These are phyloP conservation scores for Luffa acutangula DNA, from an alignment of 306 rosid species.

Conservation along the genomic window DNA sequence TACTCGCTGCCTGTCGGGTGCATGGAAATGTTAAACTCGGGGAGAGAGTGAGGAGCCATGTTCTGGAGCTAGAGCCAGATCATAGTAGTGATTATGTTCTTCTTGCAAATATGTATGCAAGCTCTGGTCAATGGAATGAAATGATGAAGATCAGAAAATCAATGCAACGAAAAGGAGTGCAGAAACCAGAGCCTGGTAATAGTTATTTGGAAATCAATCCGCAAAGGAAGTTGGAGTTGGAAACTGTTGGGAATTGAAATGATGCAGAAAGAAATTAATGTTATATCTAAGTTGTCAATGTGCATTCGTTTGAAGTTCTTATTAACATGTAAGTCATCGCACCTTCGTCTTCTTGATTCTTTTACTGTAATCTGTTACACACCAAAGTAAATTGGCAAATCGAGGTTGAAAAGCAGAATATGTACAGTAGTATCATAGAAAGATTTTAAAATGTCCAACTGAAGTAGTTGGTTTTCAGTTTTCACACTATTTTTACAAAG, in stretches of 20 bases:
- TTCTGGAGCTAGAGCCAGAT: constrained; percentile 45
- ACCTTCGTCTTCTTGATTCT: not conserved
- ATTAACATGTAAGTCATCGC: not conserved
- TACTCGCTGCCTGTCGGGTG: constrained; percentile 51
- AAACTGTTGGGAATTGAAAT: not conserved
- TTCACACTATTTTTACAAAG: not conserved
- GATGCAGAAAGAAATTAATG: not conserved
- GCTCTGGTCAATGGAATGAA: constrained; percentile 46
- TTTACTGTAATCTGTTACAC: not conserved
- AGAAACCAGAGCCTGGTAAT: constrained; percentile 48
- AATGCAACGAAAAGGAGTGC: constrained; percentile 31
- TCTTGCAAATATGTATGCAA: constrained; percentile 63
- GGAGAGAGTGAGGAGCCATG: constrained; percentile 48
- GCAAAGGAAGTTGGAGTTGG: not conserved
- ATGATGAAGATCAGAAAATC: constrained; percentile 38
- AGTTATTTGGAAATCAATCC: constrained; percentile 30
- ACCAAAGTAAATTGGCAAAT: not conserved
- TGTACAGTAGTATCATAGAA: not conserved
- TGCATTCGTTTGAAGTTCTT: not conserved
- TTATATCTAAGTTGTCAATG: not conserved
- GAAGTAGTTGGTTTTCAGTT: not conserved
- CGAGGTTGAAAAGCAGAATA: not conserved
- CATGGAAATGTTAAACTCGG: constrained; percentile 51
- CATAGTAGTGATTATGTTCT: constrained; percentile 73
- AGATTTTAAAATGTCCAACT: not conserved